These are phyloP conservation scores for Sclerotinia spermophila DNA, from an alignment of 2,329 filamentous ascomycete species.

Conservation along the genomic window DNA sequence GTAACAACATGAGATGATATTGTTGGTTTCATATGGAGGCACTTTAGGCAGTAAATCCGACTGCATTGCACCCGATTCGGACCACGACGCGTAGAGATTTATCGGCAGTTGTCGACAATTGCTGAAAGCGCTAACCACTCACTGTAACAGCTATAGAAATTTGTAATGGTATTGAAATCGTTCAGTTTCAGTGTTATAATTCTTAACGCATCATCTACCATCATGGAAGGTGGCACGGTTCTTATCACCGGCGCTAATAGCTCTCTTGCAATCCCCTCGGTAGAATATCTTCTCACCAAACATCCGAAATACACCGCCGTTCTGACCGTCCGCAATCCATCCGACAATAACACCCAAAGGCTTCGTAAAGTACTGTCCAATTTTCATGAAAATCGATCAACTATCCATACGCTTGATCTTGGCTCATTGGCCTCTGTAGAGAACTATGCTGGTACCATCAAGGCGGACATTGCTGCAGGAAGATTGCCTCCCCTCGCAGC, in stretches of 20 bases:
- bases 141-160: not conserved
- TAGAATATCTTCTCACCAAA: not conserved
- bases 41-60: not conserved
- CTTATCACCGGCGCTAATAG: not conserved
- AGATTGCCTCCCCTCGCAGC: conserved; percentile 37
- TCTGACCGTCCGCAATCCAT: conserved; percentile 35
- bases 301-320: not conserved
- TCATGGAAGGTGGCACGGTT: not conserved
- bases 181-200: not conserved
- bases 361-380: conserved; percentile 28
- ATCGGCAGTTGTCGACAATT: not conserved
- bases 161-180: not conserved
- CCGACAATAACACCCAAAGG: conserved; percentile 34
- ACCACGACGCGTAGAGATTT: not conserved
- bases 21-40: not conserved
- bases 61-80: not conserved
- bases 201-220: not conserved
- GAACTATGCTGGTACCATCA: conserved; percentile 36
- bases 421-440: conserved; percentile 38
- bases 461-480: conserved; percentile 32
- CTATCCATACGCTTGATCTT: conserved; percentile 40
- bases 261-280: not conserved
- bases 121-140: not conserved
- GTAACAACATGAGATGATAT: no score
- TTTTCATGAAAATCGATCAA: conserved; percentile 31